Base-by-base conservation (phyloP, 768 basidiomycete species). In the Candolleomyces efflorescens region DNA sequence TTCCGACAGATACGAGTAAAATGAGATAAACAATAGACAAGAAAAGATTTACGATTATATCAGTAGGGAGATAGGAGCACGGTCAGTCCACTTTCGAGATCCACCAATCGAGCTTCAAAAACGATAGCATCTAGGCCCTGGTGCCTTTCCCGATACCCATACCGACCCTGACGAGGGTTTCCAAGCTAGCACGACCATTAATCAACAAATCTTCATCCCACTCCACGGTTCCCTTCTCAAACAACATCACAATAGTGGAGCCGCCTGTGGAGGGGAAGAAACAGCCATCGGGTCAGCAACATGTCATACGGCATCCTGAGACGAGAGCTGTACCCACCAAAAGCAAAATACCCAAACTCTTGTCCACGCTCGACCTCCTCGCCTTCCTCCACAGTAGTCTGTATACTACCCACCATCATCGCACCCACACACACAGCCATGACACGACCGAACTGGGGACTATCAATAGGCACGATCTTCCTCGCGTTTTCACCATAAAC, bases 401-500 rank as follows among this genome's bases (percentile, higher is more conserved):
- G 71, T 68, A 98, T 98, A 59, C 87, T 92, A 10, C 91, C 94
- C 12, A 91, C 95, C 91, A 94, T 92, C 93, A 95, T 95, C 6
- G 93, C 93, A 22, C 94, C 94, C 7, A 95, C 78, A 63, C 92
- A 94, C 1, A 96, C 93, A 1, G 86, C 87, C 86, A 96, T 92
- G 20, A 98, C 94, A 0, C 86, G 80, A 2, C 96, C 96, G 67
- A 97, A 98, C 47, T 88, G 84, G 0, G 88, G 85, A 59, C 86
- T 92, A 60, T 96, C 86, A 55, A 98, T 95, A 1, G 92, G 91
- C 6, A 96, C 90, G 36, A 99, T 86, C 77, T 94, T 94, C 23
- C 97, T 79, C 5, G 80, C 89, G 64, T 99, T 99, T 73, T 98
- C 95, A 18, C 94, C 93, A 64, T 94, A 98, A 11, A 98, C 92